A percentile compares a stretch with the other conserved stretches of the same genome.
phyloP scores from a whole-genome alignment of 139 green algal genomes.

The Tetraselmis striata region DNA sequence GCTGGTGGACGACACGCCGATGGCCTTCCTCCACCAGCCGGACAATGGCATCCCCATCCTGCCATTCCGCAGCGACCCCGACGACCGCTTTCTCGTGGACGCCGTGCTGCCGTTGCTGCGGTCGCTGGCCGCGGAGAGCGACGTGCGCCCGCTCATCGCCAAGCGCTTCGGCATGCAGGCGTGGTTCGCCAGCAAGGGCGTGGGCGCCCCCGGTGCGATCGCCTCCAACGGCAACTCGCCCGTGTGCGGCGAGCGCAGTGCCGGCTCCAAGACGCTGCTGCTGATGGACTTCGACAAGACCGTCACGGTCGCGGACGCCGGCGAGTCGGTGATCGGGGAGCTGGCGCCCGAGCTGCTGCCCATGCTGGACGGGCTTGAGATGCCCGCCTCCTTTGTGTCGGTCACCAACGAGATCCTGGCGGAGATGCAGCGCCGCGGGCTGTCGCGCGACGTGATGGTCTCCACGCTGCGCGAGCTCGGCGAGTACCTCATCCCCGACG shows the following conservation, averaged over 20 bases:
- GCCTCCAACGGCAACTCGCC: neutral
- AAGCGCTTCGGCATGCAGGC: constrained; percentile 71
- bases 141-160: constrained; percentile 37
- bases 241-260: neutral
- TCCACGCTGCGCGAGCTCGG: constrained; percentile 51
- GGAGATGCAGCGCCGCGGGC: constrained; percentile 63
- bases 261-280: constrained; percentile 28
- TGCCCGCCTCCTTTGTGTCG: constrained; percentile 65
- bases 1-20: constrained; percentile 85
- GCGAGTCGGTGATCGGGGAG: constrained; percentile 56
- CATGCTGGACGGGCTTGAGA: constrained; percentile 51
- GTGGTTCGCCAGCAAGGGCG: constrained; percentile 39
- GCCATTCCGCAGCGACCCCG: constrained; percentile 58
- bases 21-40: constrained; percentile 81
- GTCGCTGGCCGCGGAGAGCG: constrained; percentile 22
- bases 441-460: constrained; percentile 57
- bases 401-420: constrained; percentile 68
- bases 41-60: constrained; percentile 82
- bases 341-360: constrained; percentile 77
- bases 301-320: constrained; percentile 57
- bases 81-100: constrained; percentile 71
- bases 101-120: constrained; percentile 75
- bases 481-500: neutral
- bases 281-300: constrained; percentile 78
- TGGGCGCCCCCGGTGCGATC: neutral